A percentile compares a stretch with the other conserved stretches of the same genome.
These are phyloP conservation scores for Penicillium capsulatum DNA, from an alignment of 2,329 filamentous ascomycete species.

Conservation along the genomic window DNA sequence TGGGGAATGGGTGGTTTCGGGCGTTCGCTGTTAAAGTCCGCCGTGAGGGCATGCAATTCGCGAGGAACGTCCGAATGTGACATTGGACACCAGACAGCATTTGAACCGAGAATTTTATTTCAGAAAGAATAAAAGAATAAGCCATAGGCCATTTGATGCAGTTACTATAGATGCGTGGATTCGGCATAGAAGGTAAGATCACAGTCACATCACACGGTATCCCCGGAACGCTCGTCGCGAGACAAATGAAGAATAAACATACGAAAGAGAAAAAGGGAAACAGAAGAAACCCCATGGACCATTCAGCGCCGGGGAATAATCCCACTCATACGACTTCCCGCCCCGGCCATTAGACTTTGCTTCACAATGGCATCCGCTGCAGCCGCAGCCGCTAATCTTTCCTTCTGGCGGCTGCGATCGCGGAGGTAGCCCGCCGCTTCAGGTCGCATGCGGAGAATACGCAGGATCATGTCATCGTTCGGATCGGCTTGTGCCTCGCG, in stretches of 20 bases:
- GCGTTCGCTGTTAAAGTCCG: too few species aligned
- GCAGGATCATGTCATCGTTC: slow-evolving; percentile 94
- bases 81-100: too few species aligned
- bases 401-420: slow-evolving; percentile 88
- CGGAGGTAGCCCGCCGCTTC: slow-evolving; percentile 84
- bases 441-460: slow-evolving; percentile 90
- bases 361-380: slow-evolving; percentile 92
- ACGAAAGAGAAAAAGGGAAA: slow-evolving; percentile 5
- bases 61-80: too few species aligned
- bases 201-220: slow-evolving; percentile 8
- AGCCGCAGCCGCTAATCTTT: slow-evolving; percentile 81
- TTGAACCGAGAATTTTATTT: too few species aligned
- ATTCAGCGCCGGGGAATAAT: slow-evolving; percentile 33
- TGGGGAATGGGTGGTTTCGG: too few species aligned
- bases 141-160: too few species aligned
- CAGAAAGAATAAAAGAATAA: too few species aligned
- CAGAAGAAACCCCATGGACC: neutral
- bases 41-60: too few species aligned
- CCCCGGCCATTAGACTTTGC: slow-evolving; percentile 71
- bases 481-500: slow-evolving; percentile 95
- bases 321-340: slow-evolving; percentile 51
- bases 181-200: too few species aligned
- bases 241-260: slow-evolving; percentile 1
- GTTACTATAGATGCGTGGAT: too few species aligned
- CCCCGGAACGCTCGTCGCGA: slow-evolving; percentile 7